A percentile compares a stretch with the other conserved stretches of the same genome.
Evolutionary conservation across 1,284 basidiomycete genomes (phyloP).

Genomic region (Cutaneotrichosporon dermatis): DNA sequence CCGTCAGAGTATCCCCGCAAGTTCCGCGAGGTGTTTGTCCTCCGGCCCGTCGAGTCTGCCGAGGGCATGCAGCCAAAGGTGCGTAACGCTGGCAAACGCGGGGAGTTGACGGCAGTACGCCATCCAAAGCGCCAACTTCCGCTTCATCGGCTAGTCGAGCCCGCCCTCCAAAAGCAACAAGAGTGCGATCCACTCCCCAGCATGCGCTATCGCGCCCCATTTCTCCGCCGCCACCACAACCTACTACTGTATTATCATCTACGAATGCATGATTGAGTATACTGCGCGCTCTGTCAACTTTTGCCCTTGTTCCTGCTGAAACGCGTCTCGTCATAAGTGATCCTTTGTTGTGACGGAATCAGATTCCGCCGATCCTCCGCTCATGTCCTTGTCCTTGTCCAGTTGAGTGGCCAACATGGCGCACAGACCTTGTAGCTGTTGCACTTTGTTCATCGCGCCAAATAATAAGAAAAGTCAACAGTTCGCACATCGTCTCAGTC

Average conservation of each 20-base stretch:
- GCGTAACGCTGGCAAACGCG: background rate
- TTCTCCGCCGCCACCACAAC: too few species aligned
- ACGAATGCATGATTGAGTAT: too few species aligned
- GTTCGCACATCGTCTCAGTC: background rate
- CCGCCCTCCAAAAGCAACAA: too few species aligned
- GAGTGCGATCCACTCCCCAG: too few species aligned
- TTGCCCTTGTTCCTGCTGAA: background rate
- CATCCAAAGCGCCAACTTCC: constrained; percentile 42
- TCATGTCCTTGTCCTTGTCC: too few species aligned
- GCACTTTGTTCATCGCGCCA: too few species aligned
- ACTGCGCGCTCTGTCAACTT: too few species aligned
- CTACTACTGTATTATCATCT: too few species aligned
- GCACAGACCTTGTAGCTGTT: too few species aligned
- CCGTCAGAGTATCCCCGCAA: constrained; percentile 37
- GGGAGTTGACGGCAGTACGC: constrained; percentile 28
- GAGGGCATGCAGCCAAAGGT: constrained; percentile 45
- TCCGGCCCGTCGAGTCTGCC: constrained; percentile 32
- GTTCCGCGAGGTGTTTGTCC: constrained; percentile 44
- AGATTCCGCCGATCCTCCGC: background rate
- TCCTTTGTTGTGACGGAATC: background rate
- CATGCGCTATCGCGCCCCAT: too few species aligned
- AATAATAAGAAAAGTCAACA: too few species aligned
- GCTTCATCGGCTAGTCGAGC: constrained; percentile 36
- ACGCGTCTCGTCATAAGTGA: background rate
- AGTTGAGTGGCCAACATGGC: background rate